Conservation (phyloP, 2,329 filamentous ascomycete genomes). For the Trichothecium sympodiale region DNA sequence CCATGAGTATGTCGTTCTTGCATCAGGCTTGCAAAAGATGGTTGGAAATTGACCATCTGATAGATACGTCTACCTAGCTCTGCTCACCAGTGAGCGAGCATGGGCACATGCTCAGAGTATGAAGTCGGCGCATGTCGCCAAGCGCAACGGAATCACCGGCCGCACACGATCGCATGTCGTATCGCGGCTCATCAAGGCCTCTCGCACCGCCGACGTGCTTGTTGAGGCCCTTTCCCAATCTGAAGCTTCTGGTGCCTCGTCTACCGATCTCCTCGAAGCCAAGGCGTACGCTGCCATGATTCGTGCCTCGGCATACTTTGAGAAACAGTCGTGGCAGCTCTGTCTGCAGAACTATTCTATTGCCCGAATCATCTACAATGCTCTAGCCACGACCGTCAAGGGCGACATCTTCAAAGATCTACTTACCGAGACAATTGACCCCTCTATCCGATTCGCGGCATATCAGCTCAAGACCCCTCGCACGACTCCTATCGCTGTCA, state of each 20-base stretch:
- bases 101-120: constrained; percentile 96
- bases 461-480: constrained; percentile 85
- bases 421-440: constrained; percentile 76
- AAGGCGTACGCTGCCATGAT: constrained; percentile 73
- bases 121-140: constrained; percentile 70
- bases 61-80: constrained; percentile 66
- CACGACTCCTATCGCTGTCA: constrained; percentile 67
- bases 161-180: constrained; percentile 79
- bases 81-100: constrained; percentile 79
- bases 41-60: too few relatives aligned
- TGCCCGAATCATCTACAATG: constrained; percentile 72
- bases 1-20: constrained; percentile 54
- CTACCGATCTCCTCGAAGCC: constrained; percentile 71
- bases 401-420: constrained; percentile 80
- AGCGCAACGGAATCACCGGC: constrained; percentile 68
- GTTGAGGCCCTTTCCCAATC: constrained; percentile 54
- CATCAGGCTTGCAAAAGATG: too few relatives aligned
- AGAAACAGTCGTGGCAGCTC: constrained; percentile 75
- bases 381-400: constrained; percentile 47
- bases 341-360: constrained; percentile 69
- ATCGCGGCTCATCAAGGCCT: constrained; percentile 74
- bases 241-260: constrained; percentile 50
- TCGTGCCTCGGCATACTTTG: constrained; percentile 67
- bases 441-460: constrained; percentile 86
- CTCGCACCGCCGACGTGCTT: constrained; percentile 56